Base-by-base conservation (phyloP, 2,329 filamentous ascomycete species). In the Apiospora malaysiana region DNA sequence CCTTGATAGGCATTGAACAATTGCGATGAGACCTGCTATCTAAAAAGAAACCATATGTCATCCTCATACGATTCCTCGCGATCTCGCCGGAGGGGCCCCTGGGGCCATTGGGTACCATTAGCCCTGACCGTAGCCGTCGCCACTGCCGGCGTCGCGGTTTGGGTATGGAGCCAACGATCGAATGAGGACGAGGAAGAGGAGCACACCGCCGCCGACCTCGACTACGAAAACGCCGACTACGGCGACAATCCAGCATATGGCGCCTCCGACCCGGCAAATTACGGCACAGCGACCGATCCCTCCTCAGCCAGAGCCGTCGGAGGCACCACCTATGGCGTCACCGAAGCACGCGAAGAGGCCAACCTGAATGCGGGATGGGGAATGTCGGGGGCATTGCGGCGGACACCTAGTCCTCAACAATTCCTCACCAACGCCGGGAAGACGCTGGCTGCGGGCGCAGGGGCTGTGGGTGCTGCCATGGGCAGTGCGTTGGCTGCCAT, bases 111-210 rank as follows among this genome's bases (percentile, higher is more conserved):
- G 94, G 89, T 97, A 72, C 95, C 95, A 73, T 87, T 98, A 70
- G 92, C 91, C 74, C 83, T 97, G 74, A 98, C 95, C 68, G 90
- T 97, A 71, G 95, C 94, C 66, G 90, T 97, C 76, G 95, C 95
- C 72, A 94, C 95, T 27, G 91, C 93, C 70, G 94, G 95, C 45
- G 84, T 97, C 66, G 95, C 92, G 69, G 94, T 94, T 71, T 98
- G 95, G 95, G 90, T 95, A 72, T 97, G 94, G 94, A 97, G 93
- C 81, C 94, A 97, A 83, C 92, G 94, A 77, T 90, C 88, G 78
- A 91, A 93, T 75, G 89, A 91, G 71, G 91, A 94, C 69, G 91
- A 94, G 40, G 88, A 90, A 69, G 87, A 89, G 71, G 87, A 90
- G 73, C 85, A 87, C 73, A 88, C 84, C 76, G 85, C 85, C 70